A percentile compares a stretch with the other conserved stretches of the same genome.
Evolutionary conservation across 495 filamentous ascomycete species (phyloP).

Genomic region (Podospora didyma): DNA sequence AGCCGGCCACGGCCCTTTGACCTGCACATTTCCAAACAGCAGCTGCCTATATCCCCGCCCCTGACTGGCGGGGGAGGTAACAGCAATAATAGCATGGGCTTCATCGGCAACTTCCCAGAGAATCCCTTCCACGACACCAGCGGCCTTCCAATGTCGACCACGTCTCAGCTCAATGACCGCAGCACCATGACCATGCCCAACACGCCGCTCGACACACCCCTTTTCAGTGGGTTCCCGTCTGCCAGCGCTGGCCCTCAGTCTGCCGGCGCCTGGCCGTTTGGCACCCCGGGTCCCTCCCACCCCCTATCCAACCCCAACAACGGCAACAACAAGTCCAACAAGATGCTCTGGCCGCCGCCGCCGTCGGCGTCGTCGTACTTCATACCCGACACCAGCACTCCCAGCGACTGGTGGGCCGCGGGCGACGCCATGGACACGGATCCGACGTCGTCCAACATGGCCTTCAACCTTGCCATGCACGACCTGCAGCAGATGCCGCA

Average conservation of each 20-base stretch:
- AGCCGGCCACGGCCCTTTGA: constrained; percentile 12
- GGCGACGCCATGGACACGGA: constrained; percentile 22
- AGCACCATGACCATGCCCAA: constrained; percentile 14
- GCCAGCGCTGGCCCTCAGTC: neutral
- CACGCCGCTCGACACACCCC: constrained; percentile 31
- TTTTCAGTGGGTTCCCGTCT: neutral
- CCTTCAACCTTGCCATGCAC: constrained; percentile 10
- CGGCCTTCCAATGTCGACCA: constrained; percentile 5
- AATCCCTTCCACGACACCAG: constrained; percentile 31
- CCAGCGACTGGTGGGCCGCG: constrained; percentile 30
- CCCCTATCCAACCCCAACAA: neutral
- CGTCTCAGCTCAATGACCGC: neutral
- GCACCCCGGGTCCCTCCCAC: neutral
- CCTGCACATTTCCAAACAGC: constrained; percentile 12
- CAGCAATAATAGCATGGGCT: constrained; percentile 6
- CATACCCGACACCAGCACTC: constrained; percentile 2
- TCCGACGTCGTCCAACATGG: neutral
- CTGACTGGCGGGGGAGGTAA: constrained; percentile 24
- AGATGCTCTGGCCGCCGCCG: constrained; percentile 1
- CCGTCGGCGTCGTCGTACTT: neutral
- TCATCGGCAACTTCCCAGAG: constrained; percentile 32
- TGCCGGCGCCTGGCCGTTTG: constrained; percentile 6
- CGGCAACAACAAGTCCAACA: constrained; percentile 15
- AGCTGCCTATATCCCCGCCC: constrained; percentile 31
- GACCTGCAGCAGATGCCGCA: constrained; percentile 9